Percentiles rank a stretch among this genome's conserved stretches.
These are phyloP conservation scores for Cadophora malorum DNA, from an alignment of 2,329 filamentous ascomycete species.

Conservation along the genomic window DNA sequence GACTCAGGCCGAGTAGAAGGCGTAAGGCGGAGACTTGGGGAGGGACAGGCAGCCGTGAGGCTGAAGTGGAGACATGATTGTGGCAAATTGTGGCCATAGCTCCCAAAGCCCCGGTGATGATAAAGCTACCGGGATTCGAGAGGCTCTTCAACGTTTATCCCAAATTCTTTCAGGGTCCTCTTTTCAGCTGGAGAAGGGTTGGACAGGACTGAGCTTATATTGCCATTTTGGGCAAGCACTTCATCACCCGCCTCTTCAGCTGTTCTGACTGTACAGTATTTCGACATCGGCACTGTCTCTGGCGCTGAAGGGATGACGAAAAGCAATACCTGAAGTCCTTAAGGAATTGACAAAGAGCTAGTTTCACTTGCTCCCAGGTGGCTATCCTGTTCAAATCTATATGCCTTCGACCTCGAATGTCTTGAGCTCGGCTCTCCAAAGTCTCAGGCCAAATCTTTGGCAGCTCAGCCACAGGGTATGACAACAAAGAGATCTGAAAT, in stretches of 20 bases:
- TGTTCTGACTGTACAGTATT: no score
- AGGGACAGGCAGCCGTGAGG: slow-evolving; percentile 15
- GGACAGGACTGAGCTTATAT: background rate
- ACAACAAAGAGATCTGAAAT: background rate
- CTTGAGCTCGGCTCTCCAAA: no score
- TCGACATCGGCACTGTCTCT: no score
- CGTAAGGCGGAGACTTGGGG: background rate
- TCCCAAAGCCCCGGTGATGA: background rate
- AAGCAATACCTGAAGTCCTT: no score
- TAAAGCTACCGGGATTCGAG: background rate
- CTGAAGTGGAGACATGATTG: slow-evolving; percentile 8
- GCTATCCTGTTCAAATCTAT: no score
- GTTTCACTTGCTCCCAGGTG: no score
- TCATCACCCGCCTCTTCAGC: background rate
- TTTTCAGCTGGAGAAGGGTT: background rate
- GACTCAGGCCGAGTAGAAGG: slow-evolving; percentile 28
- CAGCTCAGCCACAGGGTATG: no score
- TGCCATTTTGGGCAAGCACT: background rate
- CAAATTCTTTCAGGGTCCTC: background rate
- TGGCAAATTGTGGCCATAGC: slow-evolving; percentile 15
- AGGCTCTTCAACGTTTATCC: background rate
- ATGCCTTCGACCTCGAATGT: no score
- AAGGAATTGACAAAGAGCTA: no score
- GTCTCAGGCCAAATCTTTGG: no score
- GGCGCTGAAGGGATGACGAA: no score